Evolutionary conservation across 176 grass and related monocot species (phyloP), one percentile per base, ranked within the genome.

Genomic region (Calamus simplicifolius): DNA sequence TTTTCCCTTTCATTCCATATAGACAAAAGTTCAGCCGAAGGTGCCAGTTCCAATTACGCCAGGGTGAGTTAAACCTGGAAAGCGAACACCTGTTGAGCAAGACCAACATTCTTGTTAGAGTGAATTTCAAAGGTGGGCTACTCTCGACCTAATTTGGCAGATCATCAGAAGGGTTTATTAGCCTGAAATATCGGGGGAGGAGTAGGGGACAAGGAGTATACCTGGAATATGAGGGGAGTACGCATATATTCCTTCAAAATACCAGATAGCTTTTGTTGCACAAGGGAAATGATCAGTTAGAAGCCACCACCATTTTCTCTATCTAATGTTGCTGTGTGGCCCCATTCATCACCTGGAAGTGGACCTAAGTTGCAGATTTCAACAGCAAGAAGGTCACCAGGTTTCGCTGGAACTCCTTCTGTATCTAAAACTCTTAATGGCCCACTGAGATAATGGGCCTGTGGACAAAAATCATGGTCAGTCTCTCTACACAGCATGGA

Each of bases 191-290:
- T 43, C 12, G 35, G 3, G 28, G 35, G 35, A 43, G 35, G 35
- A 13, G 35, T 10, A 43, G 35, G 35, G 7, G 35, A 31, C 29
- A 10, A 7, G 4, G 35, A 12, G 35, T 58, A 51, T 64, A 82
- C 87, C 87, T 73, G 84, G 87, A 62, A 97, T 91, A 54, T 91
- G 80, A 64, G 84, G 92, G 16, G 87, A 97, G 72, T 85, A 78
- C 64, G 87, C 87, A 69, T 85, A 91, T 76, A 91, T 97, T 82
- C 84, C 87, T 91, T 97, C 84, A 48, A 97, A 97, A 75, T 97
- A 97, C 92, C 92, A 97, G 60, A 97, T 91, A 13, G 75, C 81
- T 71, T 97, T 88, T 51, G 84, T 88, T 69, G 87, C 92, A 73
- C 43, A 74, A 38, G 92, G 92, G 52, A 97, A 88, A 62, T 97